Base-by-base conservation (phyloP, 2,329 filamentous ascomycete species). In the Talaromyces sp. region DNA sequence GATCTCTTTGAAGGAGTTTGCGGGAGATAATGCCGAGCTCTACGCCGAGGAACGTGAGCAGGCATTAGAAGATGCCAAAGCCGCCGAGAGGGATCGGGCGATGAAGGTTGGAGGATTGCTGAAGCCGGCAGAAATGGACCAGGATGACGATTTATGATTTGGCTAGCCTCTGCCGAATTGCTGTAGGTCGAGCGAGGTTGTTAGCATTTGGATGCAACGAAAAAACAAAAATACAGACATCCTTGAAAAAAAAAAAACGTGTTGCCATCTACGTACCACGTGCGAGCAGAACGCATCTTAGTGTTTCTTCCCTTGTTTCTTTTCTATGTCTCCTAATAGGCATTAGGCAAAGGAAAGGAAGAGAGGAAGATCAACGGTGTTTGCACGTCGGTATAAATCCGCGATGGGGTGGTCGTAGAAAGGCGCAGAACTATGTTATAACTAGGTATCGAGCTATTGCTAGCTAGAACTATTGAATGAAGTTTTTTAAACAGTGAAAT, bases 1-100 rank as follows among this genome's bases (percentile, higher is more conserved):
- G 68, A 96, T 99, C 70, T 96, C 93, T 25, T 82, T 99, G 68
- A 96, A 97, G 79, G 96, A 99, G 77, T 99, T 98, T 71, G 88
- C 92, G 0, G 95, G 91, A 58, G 95, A 99, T 77, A 97, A 98
- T 70, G 87, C 93, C 0, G 95, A 99, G 72, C 84, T 99, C 10
- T 99, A 90, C 77, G 87, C 90, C 4, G 93, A 96, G 62, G 95
- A 99, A 76, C 92, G 96, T 76, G 95, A 99, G 77, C 90, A 96
- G 75, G 92, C 92, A 65, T 89, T 93, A 64, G 87, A 87, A 66
- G 91, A 93, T 69, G 91, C 90, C 54, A 92, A 93, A 75, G 88
- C 89, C 55, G 90, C 92, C 25, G 96, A 99, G 75, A 88, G 93
- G 70, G 92, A 97, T 77, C 89, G 93, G 68, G 88, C 91, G 65